phyloP scores from a whole-genome alignment of 108 stramenopile species.

The Nitzschia sp. region DNA sequence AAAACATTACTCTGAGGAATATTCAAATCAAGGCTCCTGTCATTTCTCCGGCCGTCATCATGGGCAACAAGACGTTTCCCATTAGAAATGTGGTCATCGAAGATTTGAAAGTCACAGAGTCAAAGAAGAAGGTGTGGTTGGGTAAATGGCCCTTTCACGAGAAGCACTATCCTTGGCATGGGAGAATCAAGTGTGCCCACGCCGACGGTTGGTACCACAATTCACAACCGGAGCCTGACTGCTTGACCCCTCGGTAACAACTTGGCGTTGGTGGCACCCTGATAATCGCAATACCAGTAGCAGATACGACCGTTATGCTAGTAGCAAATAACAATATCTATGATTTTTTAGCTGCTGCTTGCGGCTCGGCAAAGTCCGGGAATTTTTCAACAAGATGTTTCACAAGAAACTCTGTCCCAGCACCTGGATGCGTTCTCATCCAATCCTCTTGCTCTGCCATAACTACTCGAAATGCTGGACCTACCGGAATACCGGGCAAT shows the following conservation, averaged over 20 bases:
- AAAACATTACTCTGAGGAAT: conserved; percentile 41
- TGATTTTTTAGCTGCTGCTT: conserved; percentile 3
- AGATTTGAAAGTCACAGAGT: conserved; percentile 33
- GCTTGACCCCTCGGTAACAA: conserved; percentile 10
- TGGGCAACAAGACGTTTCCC: conserved; percentile 39
- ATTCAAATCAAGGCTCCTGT: conserved; percentile 32
- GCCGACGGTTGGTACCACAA: conserved; percentile 19
- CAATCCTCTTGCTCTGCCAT: conserved; percentile 84
- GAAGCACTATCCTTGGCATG: conserved; percentile 23
- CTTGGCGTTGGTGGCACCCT: too few species aligned
- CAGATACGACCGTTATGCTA: too few species aligned
- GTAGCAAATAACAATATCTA: background rate
- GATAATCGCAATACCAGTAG: too few species aligned
- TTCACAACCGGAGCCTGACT: conserved; percentile 21
- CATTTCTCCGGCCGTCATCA: conserved; percentile 41
- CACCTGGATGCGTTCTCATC: conserved; percentile 81
- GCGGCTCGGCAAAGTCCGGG: conserved; percentile 44
- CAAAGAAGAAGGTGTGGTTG: conserved; percentile 16
- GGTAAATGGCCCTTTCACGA: conserved; percentile 39
- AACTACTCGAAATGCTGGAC: conserved; percentile 81
- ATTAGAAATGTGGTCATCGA: conserved; percentile 44
- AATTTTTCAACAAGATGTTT: conserved; percentile 60
- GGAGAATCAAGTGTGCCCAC: conserved; percentile 11
- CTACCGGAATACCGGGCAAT: conserved; percentile 64
- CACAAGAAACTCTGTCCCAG: conserved; percentile 48